phyloP scores from a whole-genome alignment of 495 filamentous ascomycete species.

The Penicillium longicatenatum region DNA sequence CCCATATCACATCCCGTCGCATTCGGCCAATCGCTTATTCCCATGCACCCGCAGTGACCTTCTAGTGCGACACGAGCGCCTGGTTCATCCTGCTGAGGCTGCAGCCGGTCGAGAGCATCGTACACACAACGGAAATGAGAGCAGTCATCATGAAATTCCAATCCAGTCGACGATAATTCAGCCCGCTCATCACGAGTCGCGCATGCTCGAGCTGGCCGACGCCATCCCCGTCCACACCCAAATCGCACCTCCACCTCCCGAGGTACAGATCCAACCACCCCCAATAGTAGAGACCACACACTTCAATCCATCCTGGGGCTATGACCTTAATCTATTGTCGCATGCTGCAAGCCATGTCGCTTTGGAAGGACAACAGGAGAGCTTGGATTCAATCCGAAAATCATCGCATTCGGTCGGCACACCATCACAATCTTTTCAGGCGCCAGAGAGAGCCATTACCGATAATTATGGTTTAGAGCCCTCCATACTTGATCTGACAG shows the following conservation, averaged over 20 bases:
- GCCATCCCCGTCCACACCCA: conserved; percentile 46
- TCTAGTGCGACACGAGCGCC: conserved; percentile 71
- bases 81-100: conserved; percentile 67
- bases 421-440: conserved; percentile 37
- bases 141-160: conserved; percentile 36
- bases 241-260: conserved; percentile 37
- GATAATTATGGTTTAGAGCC: conserved; percentile 52
- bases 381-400: conserved; percentile 46
- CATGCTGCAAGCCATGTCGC: conserved; percentile 54
- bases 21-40: conserved; percentile 30
- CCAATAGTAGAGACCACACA: conserved; percentile 48
- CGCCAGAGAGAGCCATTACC: conserved; percentile 44
- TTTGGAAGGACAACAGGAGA: conserved; percentile 50
- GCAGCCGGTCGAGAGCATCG: conserved; percentile 49
- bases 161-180: conserved; percentile 43
- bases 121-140: conserved; percentile 27
- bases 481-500: conserved; percentile 48
- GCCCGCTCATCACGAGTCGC: conserved; percentile 46
- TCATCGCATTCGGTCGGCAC: conserved; percentile 31
- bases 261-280: conserved; percentile 44
- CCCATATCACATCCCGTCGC: conserved; percentile 3
- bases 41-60: conserved; percentile 54
- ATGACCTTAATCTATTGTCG: conserved; percentile 51
- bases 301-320: conserved; percentile 54
- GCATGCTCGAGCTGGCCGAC: conserved; percentile 51